Base-by-base conservation (phyloP, 225 moss, liverwort and hornwort genomes). In the Antitrichia curtipendula region DNA sequence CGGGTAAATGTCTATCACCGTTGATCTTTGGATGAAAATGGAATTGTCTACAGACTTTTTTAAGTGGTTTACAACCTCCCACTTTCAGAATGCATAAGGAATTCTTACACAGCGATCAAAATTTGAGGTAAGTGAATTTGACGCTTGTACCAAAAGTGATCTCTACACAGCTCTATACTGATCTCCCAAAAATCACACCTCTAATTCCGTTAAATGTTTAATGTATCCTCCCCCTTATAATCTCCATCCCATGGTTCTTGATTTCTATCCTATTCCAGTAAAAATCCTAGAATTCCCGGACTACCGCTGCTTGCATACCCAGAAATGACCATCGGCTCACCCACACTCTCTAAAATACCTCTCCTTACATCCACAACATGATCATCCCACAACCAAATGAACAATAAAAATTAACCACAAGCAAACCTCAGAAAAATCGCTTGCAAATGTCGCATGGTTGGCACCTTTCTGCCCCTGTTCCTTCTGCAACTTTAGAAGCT, bases 401-500 rank as follows among this genome's bases (percentile, higher is more conserved):
- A 80, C 47, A 50, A 50, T 64, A 49, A 83, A 83, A 70, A 29
- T 84, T 45, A n/a, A 72, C 15, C 57, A 72, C 27, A 40, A 43
- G 72, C 58, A 71, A 72, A 84, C 84, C 84, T 84, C 72, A 32
- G 23, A 41, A 70, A 82, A n/a, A 52, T 38, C 20, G 53, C 82
- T 68, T n/a, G 82, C 52, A 66, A 82, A 52, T 52, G 66, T 66
- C 59, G 52, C 52, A 52, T 82, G 38, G 13, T 38, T 82, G 52
- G n/a, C 66, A 91, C 80, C 82, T 84, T 87, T 91, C 87, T 81
- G 71, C 53, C 20, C 90, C 84, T 88, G 85, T 57, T 79, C 87
- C 84, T 92, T 92, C 66, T 88, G 88, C 84, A 88, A 78, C 86
- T 91, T 93, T 15, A 90, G 82, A 69, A 93, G 85, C 74, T 88